Base-by-base conservation (phyloP, 495 filamentous ascomycete genomes). In the Tuber melanosporum region DNA sequence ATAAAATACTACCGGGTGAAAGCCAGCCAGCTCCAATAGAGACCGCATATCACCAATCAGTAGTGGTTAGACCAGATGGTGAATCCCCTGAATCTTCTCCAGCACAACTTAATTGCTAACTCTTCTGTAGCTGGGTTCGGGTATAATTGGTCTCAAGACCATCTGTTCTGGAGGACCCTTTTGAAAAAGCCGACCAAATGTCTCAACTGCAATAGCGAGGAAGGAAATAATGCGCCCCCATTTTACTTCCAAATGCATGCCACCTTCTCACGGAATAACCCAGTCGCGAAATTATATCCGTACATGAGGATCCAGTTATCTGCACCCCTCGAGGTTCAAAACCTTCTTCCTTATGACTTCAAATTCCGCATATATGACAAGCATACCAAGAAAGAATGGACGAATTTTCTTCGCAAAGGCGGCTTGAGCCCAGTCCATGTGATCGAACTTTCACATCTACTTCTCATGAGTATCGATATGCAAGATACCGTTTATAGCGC, bases 281-380 rank as follows among this genome's bases (percentile, higher is more conserved):
- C 94, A 32, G 85, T 94, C 47, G 92, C 93, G 15, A 91, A 85
- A 90, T 89, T 84, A 83, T 99, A 99, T 83, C 95, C 95, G 7
- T 95, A 97, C 84, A 98, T 98, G 96, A 89, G 90, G 74, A 86
- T 99, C 71, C 91, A 92, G 75, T 89, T 99, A 41, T 94, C 92
- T 41, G 94, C 95, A 22, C 95, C 95, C 0, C 89, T 99, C 70
- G 94, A 97, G 79, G 87, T 99, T 19, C 94, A 99, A 83, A 99
- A 99, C 82, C 87, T 99, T 42, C 87, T 99, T 42, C 95, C 95
- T 0, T 98, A 92, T 81, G 96, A 98, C 85, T 99, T 99, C 91
- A 98, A 98, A 84, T 98, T 98, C 83, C 89, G 94, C 74, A 98
- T 99, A 39, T 98, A 98, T 82, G 95, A 99, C 86, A 97, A 94